These are phyloP conservation scores for Linum tenue DNA, from an alignment of 345 rosid genomes.

Conservation along the genomic window DNA sequence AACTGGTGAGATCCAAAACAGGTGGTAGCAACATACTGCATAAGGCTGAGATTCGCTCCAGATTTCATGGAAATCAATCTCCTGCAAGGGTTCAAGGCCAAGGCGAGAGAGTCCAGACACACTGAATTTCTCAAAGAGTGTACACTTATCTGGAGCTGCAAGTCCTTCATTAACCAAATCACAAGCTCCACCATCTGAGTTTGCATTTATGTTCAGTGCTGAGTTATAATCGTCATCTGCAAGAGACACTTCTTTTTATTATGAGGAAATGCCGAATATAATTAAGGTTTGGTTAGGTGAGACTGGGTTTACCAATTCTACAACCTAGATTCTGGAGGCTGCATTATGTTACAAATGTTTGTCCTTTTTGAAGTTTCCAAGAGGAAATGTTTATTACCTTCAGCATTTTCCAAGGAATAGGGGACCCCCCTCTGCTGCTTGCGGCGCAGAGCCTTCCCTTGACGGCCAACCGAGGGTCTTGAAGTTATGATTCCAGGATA, in stretches of 20 bases:
- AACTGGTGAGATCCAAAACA: not conserved
- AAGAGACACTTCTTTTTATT: not conserved
- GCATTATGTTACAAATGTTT: conserved; percentile 1
- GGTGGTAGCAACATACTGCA: conserved; percentile 37
- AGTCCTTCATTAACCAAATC: conserved; percentile 16
- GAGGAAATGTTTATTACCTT: conserved; percentile 9
- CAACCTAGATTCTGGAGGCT: conserved; percentile 5
- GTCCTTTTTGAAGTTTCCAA: conserved; percentile 8
- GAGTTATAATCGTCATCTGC: conserved; percentile 27
- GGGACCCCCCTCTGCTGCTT: conserved; percentile 50
- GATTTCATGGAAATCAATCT: conserved; percentile 34
- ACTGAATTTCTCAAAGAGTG: conserved; percentile 51
- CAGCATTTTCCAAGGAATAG: conserved; percentile 13
- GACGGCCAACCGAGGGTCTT: conserved; percentile 87
- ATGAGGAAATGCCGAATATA: not conserved
- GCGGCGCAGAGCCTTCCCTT: conserved; percentile 84
- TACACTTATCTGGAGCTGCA: conserved; percentile 26
- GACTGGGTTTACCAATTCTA: conserved; percentile 18
- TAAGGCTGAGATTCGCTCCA: conserved; percentile 62
- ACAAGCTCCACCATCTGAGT: conserved; percentile 13
- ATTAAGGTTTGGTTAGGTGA: not conserved
- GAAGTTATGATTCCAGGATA: conserved; percentile 49
- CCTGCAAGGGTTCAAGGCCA: conserved; percentile 42
- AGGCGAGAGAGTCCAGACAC: conserved; percentile 64
- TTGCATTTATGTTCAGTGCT: conserved; percentile 13